Evolutionary conservation across 1,284 basidiomycete genomes (phyloP).

Genomic region (Heterobasidion irregulare): DNA sequence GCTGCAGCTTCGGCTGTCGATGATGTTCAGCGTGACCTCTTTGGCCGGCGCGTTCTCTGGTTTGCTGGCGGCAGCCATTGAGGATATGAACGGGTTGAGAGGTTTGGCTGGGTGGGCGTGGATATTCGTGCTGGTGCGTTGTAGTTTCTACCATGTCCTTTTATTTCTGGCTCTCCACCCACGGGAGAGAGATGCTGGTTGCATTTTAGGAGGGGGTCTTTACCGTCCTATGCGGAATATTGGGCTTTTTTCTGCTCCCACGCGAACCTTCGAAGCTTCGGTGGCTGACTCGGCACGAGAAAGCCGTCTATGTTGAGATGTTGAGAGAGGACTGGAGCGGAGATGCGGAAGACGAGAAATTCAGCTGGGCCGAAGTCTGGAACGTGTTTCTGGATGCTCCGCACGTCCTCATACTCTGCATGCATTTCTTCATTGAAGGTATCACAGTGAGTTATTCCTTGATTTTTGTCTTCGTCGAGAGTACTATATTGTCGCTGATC

Average conservation of each 20-base stretch:
- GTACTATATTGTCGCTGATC: background rate
- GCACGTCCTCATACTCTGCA: constrained; percentile 15
- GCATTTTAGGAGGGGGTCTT: constrained; percentile 30
- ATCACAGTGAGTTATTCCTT: constrained; percentile 11
- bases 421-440: constrained; percentile 17
- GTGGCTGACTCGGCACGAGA: constrained; percentile 25
- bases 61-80: constrained; percentile 49
- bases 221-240: no score
- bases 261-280: constrained; percentile 28
- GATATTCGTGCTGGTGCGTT: constrained; percentile 52
- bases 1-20: constrained; percentile 45
- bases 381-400: constrained; percentile 23
- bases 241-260: constrained; percentile 31
- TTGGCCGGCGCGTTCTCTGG: constrained; percentile 59
- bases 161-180: no score
- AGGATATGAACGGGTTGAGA: constrained; percentile 40
- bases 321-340: constrained; percentile 22
- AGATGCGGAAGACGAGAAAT: constrained; percentile 15
- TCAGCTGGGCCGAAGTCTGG: constrained; percentile 20
- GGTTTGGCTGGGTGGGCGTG: constrained; percentile 47
- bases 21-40: constrained; percentile 52
- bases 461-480: background rate
- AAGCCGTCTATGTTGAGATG: constrained; percentile 22
- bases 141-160: no score
- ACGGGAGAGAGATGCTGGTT: no score